Evolutionary conservation across 2,329 filamentous ascomycete species (phyloP).

Genomic region (Diaporthe longicolla): DNA sequence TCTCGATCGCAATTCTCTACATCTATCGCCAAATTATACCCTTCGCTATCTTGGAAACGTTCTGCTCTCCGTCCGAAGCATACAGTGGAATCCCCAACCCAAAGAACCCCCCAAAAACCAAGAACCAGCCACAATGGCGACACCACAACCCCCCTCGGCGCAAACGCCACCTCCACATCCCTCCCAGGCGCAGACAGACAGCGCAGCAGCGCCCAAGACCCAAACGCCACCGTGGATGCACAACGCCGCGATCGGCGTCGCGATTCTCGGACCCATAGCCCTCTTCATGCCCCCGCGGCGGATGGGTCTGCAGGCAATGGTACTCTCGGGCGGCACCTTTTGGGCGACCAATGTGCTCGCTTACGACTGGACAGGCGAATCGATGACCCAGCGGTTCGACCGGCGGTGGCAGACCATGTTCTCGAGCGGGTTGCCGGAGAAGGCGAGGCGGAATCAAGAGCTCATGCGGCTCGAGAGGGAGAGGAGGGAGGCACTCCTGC

Average conservation of each 20-base stretch:
- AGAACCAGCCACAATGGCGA: constrained; percentile 31
- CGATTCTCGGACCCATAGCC: constrained; percentile 62
- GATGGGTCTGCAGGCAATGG: constrained; percentile 64
- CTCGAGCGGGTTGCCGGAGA: constrained; percentile 70
- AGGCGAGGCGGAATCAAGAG: constrained; percentile 62
- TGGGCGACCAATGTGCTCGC: constrained; percentile 69
- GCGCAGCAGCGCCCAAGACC: constrained; percentile 25
- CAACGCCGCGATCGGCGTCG: constrained; percentile 62
- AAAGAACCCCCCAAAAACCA: background rate
- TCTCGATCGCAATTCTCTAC: background rate
- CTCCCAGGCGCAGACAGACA: constrained; percentile 2
- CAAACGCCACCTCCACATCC: constrained; percentile 29
- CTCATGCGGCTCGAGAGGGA: constrained; percentile 63
- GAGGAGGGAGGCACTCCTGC: constrained; percentile 52
- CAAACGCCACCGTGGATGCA: constrained; percentile 57
- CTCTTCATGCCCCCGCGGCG: constrained; percentile 67
- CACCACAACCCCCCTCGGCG: constrained; percentile 36
- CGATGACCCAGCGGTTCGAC: constrained; percentile 63
- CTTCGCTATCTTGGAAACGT: background rate
- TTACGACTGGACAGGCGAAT: constrained; percentile 69
- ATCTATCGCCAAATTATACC: background rate
- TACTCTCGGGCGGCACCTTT: constrained; percentile 65
- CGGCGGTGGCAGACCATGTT: constrained; percentile 61
- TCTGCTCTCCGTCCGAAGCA: background rate
- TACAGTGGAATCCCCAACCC: background rate